Evolutionary conservation across 2,329 filamentous ascomycete genomes (phyloP), one percentile per base, ranked within the genome.

Genomic region (Aspergillus novofumigatus): DNA sequence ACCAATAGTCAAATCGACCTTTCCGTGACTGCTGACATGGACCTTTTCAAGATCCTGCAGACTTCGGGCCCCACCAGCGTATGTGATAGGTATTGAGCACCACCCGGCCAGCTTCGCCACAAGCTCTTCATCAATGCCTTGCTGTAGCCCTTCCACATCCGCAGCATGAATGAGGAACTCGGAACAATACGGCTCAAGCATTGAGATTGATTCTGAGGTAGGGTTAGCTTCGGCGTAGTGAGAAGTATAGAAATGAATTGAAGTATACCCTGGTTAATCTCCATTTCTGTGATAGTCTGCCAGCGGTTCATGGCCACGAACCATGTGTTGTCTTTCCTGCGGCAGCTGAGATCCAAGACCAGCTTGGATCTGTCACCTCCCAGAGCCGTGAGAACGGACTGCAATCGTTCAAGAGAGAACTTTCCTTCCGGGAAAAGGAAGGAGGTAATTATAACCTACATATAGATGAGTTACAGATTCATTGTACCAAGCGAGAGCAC

Each of bases 241-340:
- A 25, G 23, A 47, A 6, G 14, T 21, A 23, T 17, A 28, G n/a
- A 52, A 55, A 4, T 20, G 28, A 53, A 14, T n/a, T 23, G 17
- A 8, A 23, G 54, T 75, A 56, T 77, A 92, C 93, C 90, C 81
- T 90, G 81, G 62, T 88, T 93, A 62, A 99, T 86, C 72, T 97
- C 91, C 86, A 96, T 96, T 68, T 97, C 91, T 1, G 94, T 97
- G 55, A 97, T 88, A 1, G 91, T 96, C 80, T 97, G 94, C 94
- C 94, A 99, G 74, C 96, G 96, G 75, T 99, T 91, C 88, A 96
- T 99, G 55, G 94, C 93, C n/a, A 99, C 94, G 68, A 90, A 92
- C 94, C 94, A 99, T 42, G 80, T 87, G 55, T 87, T 80, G 41
- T 82, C 89, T 59, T 86, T 87, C 57, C 87, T 82, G 52, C 94